These are phyloP conservation scores for Neocatenulostroma microsporum DNA, from an alignment of 2,329 filamentous ascomycete species.

Conservation along the genomic window DNA sequence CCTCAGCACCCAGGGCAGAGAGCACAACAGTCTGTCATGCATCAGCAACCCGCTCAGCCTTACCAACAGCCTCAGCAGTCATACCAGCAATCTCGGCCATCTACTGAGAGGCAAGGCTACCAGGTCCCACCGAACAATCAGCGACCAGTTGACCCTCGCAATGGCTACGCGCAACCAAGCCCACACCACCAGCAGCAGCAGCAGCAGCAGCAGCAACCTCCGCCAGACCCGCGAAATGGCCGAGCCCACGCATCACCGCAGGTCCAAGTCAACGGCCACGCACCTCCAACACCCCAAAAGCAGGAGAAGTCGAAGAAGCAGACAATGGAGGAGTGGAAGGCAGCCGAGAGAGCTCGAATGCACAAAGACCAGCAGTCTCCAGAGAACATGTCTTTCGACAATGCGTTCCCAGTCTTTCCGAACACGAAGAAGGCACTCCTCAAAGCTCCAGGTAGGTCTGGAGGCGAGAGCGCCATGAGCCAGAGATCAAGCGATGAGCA, in stretches of 20 bases:
- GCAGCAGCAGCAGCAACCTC: background rate
- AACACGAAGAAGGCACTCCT: slow-evolving; percentile 21
- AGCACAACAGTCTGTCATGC: no score
- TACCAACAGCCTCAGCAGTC: no score
- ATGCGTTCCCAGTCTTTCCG: slow-evolving; percentile 43
- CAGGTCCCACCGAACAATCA: background rate
- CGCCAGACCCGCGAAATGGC: slow-evolving; percentile 2
- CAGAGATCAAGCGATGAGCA: slow-evolving; percentile 15
- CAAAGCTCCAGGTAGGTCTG: slow-evolving; percentile 8
- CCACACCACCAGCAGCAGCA: background rate
- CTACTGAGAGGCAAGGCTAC: slow-evolving; percentile 1
- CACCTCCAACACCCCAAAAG: slow-evolving; percentile 7
- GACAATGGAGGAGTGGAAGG: slow-evolving; percentile 30
- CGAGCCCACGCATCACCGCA: background rate
- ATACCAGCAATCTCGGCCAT: slow-evolving; percentile 1
- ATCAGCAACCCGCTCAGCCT: no score
- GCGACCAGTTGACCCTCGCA: slow-evolving; percentile 3
- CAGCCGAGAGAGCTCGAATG: slow-evolving; percentile 24
- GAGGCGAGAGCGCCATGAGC: slow-evolving; percentile 11
- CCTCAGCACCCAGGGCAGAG: slow-evolving; percentile 1
- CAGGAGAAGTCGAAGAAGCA: slow-evolving; percentile 14
- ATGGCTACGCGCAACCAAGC: slow-evolving; percentile 1
- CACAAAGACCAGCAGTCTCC: slow-evolving; percentile 23
- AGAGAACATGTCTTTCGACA: slow-evolving; percentile 32
- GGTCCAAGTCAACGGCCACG: background rate